phyloP scores from a whole-genome alignment of 2,329 filamentous ascomycete species.

The Rutstroemia sp. region DNA sequence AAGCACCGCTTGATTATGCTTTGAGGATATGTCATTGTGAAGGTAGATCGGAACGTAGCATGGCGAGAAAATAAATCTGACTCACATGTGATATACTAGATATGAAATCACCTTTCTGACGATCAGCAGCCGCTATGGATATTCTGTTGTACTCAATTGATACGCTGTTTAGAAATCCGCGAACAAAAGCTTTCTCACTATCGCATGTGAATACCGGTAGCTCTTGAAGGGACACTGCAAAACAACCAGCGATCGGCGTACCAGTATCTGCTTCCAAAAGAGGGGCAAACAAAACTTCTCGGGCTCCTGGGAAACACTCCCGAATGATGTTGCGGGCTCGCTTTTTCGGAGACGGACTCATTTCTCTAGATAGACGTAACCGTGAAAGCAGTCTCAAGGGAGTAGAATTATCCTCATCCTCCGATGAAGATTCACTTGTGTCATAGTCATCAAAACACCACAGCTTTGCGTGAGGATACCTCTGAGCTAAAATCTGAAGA shows the following conservation, averaged over 20 bases:
- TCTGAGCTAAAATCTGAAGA: neutral
- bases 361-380: neutral
- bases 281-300: conserved; percentile 32
- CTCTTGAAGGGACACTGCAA: conserved; percentile 27
- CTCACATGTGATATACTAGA: conserved; percentile 46
- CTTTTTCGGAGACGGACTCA: neutral
- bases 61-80: neutral
- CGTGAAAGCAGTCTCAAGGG: neutral
- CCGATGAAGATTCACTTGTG: neutral
- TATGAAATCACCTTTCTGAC: conserved; percentile 47
- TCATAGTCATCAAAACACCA: conserved; percentile 6
- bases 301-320: conserved; percentile 27
- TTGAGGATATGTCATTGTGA: neutral
- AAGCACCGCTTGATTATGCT: too few species aligned
- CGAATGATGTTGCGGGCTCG: neutral
- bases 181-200: conserved; percentile 29
- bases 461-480: conserved; percentile 2
- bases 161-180: conserved; percentile 31
- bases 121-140: conserved; percentile 38
- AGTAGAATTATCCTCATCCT: neutral
- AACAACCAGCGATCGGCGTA: conserved; percentile 29
- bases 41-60: neutral
- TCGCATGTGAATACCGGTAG: conserved; percentile 23
- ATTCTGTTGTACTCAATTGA: conserved; percentile 29
- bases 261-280: conserved; percentile 34